Base-by-base conservation (phyloP, 371 early-diverging fungal species). In the Syncephalastrum racemosum region DNA sequence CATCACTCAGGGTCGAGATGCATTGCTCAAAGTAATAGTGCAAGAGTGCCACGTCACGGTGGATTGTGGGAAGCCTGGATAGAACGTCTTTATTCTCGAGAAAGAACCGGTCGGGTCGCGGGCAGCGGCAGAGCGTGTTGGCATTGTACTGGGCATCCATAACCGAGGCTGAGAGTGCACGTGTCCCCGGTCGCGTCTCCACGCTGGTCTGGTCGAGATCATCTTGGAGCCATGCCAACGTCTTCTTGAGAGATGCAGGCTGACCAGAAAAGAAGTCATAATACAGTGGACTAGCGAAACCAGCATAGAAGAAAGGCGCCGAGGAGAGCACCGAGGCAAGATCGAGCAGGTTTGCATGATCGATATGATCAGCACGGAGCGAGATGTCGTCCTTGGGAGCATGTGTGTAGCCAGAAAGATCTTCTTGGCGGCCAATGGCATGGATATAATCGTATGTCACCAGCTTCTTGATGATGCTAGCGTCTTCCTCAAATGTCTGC, bases 401-500 rank as follows among this genome's bases (percentile, higher is more conserved):
- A 2, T 31, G 36, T 2, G 36, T 31, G 36, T 31, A 31, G 5
- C 36, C 36, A 0, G 10, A 31, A 7, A 31, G 36, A 39, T 65
- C 62, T 23, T 31, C 36, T 31, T 31, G 36, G 10, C 36, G 36
- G 12, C 36, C 36, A 27, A 86, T 71, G 7, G 74, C 67, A 58
- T 84, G 80, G n/a, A 89, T 81, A 13, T 77, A 73, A 66, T 92
- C 90, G 66, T 88, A 92, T 0, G 90, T 85, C 19, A 85, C 75
- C 1, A 92, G 59, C 15, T 80, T 79, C 1, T 85, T 83, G 14
- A 89, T 52, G 1, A 86, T 67, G 14, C 66, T 63, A 22, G 75
- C 73, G 52, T 92, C 90, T 7, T 40, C 45, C 0, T 27, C 27
- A 52, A 39, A 51, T 1, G 20, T 12, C 5, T 31, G 54, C 36